Evolutionary conservation across 2,329 filamentous ascomycete genomes (phyloP), one percentile per base, ranked within the genome.

Genomic region (Penicillium sumatraense): DNA sequence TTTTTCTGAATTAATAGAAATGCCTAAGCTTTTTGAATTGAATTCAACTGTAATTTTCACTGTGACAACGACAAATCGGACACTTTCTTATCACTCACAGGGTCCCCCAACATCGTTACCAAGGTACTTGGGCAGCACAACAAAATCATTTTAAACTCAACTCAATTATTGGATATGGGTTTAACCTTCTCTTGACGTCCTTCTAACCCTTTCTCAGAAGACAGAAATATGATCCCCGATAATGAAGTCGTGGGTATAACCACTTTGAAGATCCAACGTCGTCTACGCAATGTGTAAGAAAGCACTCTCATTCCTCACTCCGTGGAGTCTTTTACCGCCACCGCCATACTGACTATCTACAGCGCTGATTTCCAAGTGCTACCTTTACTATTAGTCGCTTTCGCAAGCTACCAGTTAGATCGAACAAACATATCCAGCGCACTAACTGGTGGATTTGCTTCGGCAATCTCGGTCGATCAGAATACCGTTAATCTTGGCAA

Each of bases 351-450:
- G 13, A 45, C 20, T 5, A 14, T 45, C 29, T 13, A 4, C 7
- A 83, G 79, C 60, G 70, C 79, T 38, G 80, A 83, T 55, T 65
- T 68, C 7, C 75, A 75, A 0, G 79, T 84, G 2, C 70, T 84
- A 0, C 76, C 78, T 0, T 68, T 83, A 0, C 73, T 84, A 1
- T 75, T 80, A 35, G 69, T 83, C 1, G 81, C 80, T 1, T 69
- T 84, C 1, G 70, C 82, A 1, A 78, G 79, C 38, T 81, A 83
- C 56, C 80, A 83, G 61, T 66, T 83, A 0, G 81, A 83, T 56
- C 77, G 81, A 23, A 82, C 81, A 72, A 83, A 83, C 53, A 70
- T 83, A 7, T 79, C 78, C 14, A 81, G 78, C 57, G 80, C 80
- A 7, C 66, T 83, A 0, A 83, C 80, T 0, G 79, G 74, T 4